phyloP scores from a whole-genome alignment of 2,329 filamentous ascomycete genomes.

The Diaporthe ilicicola region DNA sequence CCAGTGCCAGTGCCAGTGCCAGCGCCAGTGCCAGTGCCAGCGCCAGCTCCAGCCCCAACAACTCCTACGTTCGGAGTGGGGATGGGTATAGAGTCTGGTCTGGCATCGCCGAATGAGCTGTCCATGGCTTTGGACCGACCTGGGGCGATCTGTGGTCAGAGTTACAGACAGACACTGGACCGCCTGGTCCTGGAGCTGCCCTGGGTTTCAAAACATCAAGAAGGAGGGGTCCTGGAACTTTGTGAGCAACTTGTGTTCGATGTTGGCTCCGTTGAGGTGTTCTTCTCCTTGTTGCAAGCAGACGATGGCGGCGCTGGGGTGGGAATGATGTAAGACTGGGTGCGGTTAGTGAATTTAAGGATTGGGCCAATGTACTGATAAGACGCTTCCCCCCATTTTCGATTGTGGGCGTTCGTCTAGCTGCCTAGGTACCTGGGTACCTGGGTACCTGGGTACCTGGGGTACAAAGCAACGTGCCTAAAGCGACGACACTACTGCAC shows the following conservation, averaged over 20 bases:
- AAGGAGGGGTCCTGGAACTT: neutral
- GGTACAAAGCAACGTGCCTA: neutral
- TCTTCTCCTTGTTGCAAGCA: neutral
- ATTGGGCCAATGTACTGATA: neutral
- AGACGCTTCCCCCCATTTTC: neutral
- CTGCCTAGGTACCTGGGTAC: neutral
- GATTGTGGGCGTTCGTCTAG: neutral
- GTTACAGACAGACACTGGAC: neutral
- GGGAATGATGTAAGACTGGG: conserved; percentile 6
- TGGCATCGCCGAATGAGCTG: conserved; percentile 29
- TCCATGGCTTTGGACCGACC: conserved; percentile 26
- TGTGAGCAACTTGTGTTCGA: neutral
- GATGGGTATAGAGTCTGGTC: conserved; percentile 31
- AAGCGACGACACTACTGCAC: neutral
- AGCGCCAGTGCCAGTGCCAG: conserved; percentile 2
- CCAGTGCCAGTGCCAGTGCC: neutral
- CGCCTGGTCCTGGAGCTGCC: neutral
- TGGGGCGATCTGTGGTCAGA: neutral
- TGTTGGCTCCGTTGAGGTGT: neutral
- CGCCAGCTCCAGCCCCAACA: conserved; percentile 1
- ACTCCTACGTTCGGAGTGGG: conserved; percentile 19
- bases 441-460: neutral
- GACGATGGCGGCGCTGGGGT: neutral
- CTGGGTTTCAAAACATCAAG: neutral
- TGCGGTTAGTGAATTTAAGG: neutral